Base-by-base conservation (phyloP, 2,329 filamentous ascomycete genomes). In the Neocucurbitaria cava region DNA sequence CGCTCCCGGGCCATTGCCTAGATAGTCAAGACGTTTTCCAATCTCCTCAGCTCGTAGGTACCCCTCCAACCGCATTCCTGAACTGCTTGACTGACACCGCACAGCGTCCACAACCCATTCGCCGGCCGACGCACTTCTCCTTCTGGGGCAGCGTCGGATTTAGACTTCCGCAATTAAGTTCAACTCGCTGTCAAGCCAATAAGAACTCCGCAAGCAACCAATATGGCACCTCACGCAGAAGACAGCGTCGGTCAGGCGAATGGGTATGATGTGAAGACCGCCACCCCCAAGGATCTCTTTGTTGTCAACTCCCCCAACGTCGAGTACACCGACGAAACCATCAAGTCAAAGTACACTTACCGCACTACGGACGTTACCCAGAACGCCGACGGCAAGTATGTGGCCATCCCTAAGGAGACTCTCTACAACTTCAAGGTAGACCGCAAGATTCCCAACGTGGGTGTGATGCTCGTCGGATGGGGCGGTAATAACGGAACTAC, bases 401-500 rank as follows among this genome's bases (percentile, higher is more conserved):
- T 93, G 56, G 95, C 92, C 57, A 88, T 86, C 58, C 95, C 95
- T 71, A 90, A 90, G 79, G 90, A 96, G 81, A 95, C 90, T 60
- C 81, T 89, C 66, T 99, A 98, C 78, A 89, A 97, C 83, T 98
- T 99, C 89, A 96, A 96, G 85, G 91, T 95, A 72, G 90, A 96
- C 76, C 92, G 94, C 77, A 91, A 90, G 79, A 86, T 98, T 56
- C 92, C 92, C 79, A 96, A 94, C 84, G 86, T 92, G 66, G 95
- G 95, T 74, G 86, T 97, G 82, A 98, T 99, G 95, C 85, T 99
- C 64, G 94, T 99, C 65, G 95, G 95, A 62, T 94, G 90, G 87
- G 95, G 95, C 79, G 95, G 95, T 73, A 99, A 99, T 87, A 99
- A 99, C 76, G 95, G 95, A 64, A 92, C 92, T 64, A 99, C 95